Evolutionary conservation across 1,284 basidiomycete species (phyloP).

Genomic region (Papiliotrema fonsecae): DNA sequence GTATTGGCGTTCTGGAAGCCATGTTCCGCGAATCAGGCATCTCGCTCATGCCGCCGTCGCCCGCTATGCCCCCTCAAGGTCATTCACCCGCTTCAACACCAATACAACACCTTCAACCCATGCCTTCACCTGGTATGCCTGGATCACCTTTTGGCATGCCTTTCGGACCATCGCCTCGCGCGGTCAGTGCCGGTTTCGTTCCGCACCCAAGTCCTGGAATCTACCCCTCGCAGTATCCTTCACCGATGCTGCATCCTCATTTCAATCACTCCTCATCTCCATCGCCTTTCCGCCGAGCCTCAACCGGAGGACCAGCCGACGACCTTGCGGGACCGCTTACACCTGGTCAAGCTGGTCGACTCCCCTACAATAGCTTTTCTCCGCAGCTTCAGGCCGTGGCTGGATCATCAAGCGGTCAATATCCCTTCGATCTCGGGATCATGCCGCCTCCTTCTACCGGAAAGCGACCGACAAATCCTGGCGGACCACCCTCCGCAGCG

Average conservation of each 20-base stretch:
- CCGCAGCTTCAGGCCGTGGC: too few relatives aligned
- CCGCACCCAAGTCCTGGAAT: slow-evolving; percentile 24
- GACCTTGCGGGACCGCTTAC: slow-evolving; percentile 36
- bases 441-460: slow-evolving; percentile 7
- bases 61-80: slow-evolving; percentile 1
- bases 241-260: slow-evolving; percentile 22
- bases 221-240: slow-evolving; percentile 27
- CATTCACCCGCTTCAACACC: neutral
- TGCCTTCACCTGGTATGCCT: slow-evolving; percentile 9
- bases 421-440: slow-evolving; percentile 13
- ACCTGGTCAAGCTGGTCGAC: slow-evolving; percentile 9
- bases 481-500: slow-evolving; percentile 12
- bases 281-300: slow-evolving; percentile 19
- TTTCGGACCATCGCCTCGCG: slow-evolving; percentile 7
- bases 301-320: slow-evolving; percentile 6
- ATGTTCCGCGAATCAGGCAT: slow-evolving; percentile 3
- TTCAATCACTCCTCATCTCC: slow-evolving; percentile 16
- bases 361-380: too few relatives aligned
- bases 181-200: slow-evolving; percentile 4
- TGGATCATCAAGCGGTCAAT: neutral
- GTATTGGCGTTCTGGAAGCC: slow-evolving; percentile 5
- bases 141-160: slow-evolving; percentile 6
- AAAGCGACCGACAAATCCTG: neutral
- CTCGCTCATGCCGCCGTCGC: slow-evolving; percentile 1
- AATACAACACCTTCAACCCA: neutral